Percentiles rank a stretch among this genome's conserved stretches.
Conservation (phyloP, 2,329 filamentous ascomycete genomes). For the Beauveria scarabaeidicola region DNA sequence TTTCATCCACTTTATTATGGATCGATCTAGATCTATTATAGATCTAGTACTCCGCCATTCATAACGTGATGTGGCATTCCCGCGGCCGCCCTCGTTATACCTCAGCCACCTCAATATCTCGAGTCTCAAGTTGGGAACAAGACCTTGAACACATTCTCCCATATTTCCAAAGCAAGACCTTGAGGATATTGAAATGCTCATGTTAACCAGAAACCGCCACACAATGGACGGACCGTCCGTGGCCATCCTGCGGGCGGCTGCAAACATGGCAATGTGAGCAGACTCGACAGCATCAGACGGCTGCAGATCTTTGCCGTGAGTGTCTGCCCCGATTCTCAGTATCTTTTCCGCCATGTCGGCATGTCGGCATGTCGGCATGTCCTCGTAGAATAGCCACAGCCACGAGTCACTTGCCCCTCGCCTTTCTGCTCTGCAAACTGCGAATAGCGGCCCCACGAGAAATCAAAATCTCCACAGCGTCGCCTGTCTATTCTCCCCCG, state of each 20-base stretch:
- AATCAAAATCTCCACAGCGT: background rate
- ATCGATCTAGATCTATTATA: too few relatives aligned
- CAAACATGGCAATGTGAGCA: background rate
- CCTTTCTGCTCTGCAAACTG: background rate
- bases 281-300: background rate
- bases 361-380: background rate
- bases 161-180: too few relatives aligned
- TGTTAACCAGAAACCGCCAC: background rate
- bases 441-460: background rate
- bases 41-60: too few relatives aligned
- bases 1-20: too few relatives aligned
- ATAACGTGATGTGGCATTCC: too few relatives aligned
- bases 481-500: background rate
- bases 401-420: background rate
- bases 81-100: too few relatives aligned
- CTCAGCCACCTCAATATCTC: background rate
- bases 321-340: background rate
- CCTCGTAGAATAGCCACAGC: background rate
- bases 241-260: background rate
- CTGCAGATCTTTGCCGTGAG: background rate
- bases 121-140: too few relatives aligned
- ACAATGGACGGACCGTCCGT: background rate
- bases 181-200: too few relatives aligned
- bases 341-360: background rate
- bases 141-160: too few relatives aligned